A percentile compares a stretch with the other conserved stretches of the same genome.
These are phyloP conservation scores for Globisporangium sylvaticum DNA, from an alignment of 352 stramenopile species.

Conservation along the genomic window DNA sequence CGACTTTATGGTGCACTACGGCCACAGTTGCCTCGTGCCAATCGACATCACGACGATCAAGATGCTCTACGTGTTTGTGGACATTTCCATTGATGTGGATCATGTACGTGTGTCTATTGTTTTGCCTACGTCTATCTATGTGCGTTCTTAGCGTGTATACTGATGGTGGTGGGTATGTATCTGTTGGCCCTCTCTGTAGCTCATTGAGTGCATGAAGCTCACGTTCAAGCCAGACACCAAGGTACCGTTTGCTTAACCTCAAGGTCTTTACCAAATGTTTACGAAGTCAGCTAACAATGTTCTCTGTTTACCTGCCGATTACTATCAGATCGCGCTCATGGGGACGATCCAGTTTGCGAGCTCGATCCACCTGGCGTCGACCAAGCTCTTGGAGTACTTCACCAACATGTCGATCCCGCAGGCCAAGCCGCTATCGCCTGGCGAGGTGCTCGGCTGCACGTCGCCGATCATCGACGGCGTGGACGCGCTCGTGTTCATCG, in stretches of 20 bases:
- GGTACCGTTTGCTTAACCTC: constrained; percentile 19
- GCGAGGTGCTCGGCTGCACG: constrained; percentile 99
- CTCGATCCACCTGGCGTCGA: constrained; percentile 84
- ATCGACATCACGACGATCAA: constrained; percentile 95
- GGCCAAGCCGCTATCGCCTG: constrained; percentile 95
- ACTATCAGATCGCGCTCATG: constrained; percentile 86
- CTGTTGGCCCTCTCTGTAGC: constrained; percentile 23
- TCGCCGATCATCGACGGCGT: constrained; percentile 91
- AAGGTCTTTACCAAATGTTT: not conserved
- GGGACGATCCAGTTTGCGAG: constrained; percentile 95
- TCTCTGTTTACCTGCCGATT: not conserved
- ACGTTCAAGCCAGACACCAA: constrained; percentile 80
- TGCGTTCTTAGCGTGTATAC: not conserved
- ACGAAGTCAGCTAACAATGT: not conserved
- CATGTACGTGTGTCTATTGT: constrained; percentile 60
- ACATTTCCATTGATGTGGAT: constrained; percentile 97
- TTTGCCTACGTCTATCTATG: not conserved
- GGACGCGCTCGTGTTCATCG: constrained; percentile 96
- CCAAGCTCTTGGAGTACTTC: constrained; percentile 78
- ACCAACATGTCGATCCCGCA: constrained; percentile 89
- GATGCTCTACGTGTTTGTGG: constrained; percentile 99
- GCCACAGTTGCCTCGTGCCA: constrained; percentile 98
- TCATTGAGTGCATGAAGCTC: constrained; percentile 94
- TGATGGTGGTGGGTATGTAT: not conserved
- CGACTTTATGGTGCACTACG: constrained; percentile 99